Evolutionary conservation across 331 rosid genomes (phyloP), one percentile per base, ranked within the genome.

Genomic region (Quercus phellos): DNA sequence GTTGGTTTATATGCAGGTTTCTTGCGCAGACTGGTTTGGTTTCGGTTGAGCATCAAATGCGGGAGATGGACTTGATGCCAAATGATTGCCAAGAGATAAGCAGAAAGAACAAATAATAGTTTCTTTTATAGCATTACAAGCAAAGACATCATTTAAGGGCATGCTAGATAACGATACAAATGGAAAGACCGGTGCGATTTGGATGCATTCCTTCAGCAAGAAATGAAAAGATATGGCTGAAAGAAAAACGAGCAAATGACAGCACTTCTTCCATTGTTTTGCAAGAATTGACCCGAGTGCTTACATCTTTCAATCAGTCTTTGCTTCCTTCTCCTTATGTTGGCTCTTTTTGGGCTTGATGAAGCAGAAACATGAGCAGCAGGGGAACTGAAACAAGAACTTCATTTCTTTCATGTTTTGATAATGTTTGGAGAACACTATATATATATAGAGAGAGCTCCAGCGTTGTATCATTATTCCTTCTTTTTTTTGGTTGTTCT

Each of bases 1-100:
- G 27, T 78, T 64, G 60, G 19, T 55, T 78, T 80, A 80, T 70
- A 21, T 80, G 78, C 90, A 91, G 98, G 97, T 90, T 91, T 91
- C 97, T 93, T 66, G 80, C 90, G 1, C 56, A 93, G 87, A 93
- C 96, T 60, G 98, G 98, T 81, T 82, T 93, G 84, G 98, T 93
- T 55, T 82, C 96, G 29, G 58, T 90, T 51, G 93, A 90, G 71
- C 85, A 89, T 79, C 98, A 93, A 85, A 88, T 93, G 90, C 90
- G 82, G 24, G 97, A 88, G 85, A 76, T 93, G 83, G 87, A 89
- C 74, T 86, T 90, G 70, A 88, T 55, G 6, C 86, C 78, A 64
- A 70, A 84, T 77, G 85, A 77, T 74, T 43, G 69, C 61, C 73
- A 38, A 71, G 84, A 89, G 80, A 73, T 38, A 46, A 79, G 76